Evolutionary conservation across 2,329 filamentous ascomycete species (phyloP).

Genomic region (Aureobasidium sp.): DNA sequence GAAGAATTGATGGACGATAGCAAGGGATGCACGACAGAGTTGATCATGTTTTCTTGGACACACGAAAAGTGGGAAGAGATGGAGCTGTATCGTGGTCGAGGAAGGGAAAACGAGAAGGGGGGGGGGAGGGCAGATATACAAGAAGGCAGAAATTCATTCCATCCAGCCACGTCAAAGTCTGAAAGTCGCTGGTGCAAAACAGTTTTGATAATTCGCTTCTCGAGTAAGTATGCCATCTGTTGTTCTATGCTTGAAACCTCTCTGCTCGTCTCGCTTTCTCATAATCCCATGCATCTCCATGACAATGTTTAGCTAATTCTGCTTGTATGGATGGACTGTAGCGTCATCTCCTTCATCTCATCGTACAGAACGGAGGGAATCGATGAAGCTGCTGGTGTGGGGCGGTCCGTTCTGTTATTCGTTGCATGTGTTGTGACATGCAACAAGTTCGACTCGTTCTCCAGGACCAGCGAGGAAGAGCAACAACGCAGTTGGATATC

Average conservation of each 20-base stretch:
- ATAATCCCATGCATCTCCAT: neutral
- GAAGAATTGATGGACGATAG: neutral
- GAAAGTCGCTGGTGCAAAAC: too few relatives aligned
- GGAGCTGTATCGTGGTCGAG: too few relatives aligned
- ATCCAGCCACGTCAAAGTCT: too few relatives aligned
- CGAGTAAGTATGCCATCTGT: neutral
- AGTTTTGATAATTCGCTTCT: neutral
- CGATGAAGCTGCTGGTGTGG: neutral
- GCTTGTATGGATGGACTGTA: neutral
- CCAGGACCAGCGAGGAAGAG: neutral
- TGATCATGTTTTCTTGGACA: neutral
- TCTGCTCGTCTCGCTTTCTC: neutral
- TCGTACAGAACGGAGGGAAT: too few relatives aligned
- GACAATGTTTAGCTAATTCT: neutral
- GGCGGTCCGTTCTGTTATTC: neutral
- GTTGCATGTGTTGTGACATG: neutral
- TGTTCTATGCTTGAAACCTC: neutral
- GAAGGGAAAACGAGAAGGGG: too few relatives aligned
- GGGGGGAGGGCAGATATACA: too few relatives aligned
- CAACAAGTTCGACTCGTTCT: neutral
- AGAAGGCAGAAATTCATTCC: too few relatives aligned
- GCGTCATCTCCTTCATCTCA: neutral
- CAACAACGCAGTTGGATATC: neutral
- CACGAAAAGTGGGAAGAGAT: neutral
- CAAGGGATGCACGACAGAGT: neutral